phyloP scores from a whole-genome alignment of 805 yeast genomes.

The Brettanomyces custersianus region DNA sequence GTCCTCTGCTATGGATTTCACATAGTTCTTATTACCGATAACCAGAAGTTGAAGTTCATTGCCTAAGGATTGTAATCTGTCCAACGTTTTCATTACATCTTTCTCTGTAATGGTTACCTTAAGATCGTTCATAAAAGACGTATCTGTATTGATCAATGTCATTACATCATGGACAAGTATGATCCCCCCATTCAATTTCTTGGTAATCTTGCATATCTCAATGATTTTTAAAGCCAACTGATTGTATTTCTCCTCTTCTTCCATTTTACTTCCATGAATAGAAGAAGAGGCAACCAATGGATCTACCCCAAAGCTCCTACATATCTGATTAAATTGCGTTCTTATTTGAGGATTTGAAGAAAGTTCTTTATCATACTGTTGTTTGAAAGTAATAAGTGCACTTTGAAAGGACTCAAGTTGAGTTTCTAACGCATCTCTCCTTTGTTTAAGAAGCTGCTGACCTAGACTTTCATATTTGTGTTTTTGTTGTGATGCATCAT shows the following conservation, averaged over 20 bases:
- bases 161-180: constrained; percentile 51
- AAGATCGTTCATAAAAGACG: constrained; percentile 18
- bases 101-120: constrained; percentile 26
- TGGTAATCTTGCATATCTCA: constrained; percentile 63
- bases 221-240: constrained; percentile 68
- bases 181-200: constrained; percentile 75
- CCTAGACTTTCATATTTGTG: constrained; percentile 43
- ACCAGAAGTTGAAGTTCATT: constrained; percentile 58
- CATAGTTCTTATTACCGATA: constrained; percentile 49
- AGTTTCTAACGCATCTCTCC: constrained; percentile 51
- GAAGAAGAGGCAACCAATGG: constrained; percentile 41
- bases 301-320: constrained; percentile 76
- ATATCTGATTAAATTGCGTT: constrained; percentile 64
- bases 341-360: constrained; percentile 55
- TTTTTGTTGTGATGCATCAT: constrained; percentile 14
- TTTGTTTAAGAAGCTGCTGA: constrained; percentile 37
- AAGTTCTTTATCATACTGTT: constrained; percentile 61
- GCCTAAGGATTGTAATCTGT: constrained; percentile 48
- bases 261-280: constrained; percentile 25
- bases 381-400: constrained; percentile 67
- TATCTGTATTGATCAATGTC: constrained; percentile 19
- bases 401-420: constrained; percentile 73
- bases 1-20: constrained; percentile 56
- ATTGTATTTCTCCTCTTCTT: constrained; percentile 45
- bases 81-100: constrained; percentile 52